Conservation (phyloP, 2,329 filamentous ascomycete genomes). For the Sporothrix schenckii region DNA sequence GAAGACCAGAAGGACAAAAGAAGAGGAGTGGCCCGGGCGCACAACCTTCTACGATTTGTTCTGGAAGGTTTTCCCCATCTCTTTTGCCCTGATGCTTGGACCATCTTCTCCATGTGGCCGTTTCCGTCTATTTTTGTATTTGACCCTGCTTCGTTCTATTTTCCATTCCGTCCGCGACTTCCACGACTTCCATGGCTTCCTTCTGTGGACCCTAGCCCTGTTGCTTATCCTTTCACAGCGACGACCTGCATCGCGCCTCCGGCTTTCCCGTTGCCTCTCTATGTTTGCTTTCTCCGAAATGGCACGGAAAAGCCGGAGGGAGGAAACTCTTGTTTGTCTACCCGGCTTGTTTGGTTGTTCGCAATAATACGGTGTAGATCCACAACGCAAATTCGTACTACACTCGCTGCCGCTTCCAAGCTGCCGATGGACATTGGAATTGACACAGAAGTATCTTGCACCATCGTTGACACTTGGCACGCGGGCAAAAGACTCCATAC, state of each 20-base stretch:
- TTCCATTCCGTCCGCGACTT: conserved; percentile 15
- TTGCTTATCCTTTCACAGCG: neutral
- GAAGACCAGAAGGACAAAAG: neutral
- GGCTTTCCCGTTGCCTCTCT: neutral
- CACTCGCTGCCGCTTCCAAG: neutral
- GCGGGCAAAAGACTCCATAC: neutral
- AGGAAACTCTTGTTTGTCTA: neutral
- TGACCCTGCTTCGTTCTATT: conserved; percentile 1
- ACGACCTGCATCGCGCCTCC: no score
- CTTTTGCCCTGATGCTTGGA: neutral
- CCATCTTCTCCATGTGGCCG: neutral
- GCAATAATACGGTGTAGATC: neutral
- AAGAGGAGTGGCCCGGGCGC: neutral
- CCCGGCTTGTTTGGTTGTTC: conserved; percentile 4
- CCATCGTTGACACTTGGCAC: neutral
- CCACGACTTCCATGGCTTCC: neutral
- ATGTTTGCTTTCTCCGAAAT: neutral
- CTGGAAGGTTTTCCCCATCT: conserved; percentile 19
- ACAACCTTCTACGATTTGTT: neutral
- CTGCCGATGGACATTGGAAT: neutral
- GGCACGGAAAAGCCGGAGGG: conserved; percentile 17
- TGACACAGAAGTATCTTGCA: neutral
- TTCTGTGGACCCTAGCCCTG: neutral
- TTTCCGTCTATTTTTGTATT: conserved; percentile 1
- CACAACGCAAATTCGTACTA: neutral